Conservation (phyloP, 768 basidiomycete species). For the Amanita pallidorosea region DNA sequence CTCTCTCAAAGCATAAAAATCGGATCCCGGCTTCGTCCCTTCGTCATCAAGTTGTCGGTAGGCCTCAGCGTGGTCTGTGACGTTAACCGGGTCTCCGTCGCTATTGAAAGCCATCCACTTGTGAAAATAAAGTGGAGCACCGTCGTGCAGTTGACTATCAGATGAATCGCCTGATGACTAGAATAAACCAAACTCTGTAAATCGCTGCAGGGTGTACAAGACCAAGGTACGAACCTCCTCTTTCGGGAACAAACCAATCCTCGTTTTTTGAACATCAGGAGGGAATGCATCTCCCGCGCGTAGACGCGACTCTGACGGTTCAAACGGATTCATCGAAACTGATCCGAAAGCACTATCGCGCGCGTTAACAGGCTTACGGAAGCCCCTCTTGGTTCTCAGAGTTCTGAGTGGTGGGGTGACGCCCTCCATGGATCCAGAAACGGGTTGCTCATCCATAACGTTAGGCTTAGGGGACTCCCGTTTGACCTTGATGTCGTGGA, state of each 20-base stretch:
- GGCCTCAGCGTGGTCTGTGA: neutral
- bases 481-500: neutral
- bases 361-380: neutral
- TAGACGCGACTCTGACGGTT: neutral
- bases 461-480: neutral
- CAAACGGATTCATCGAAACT: neutral
- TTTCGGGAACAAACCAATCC: neutral
- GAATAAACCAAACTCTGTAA: neutral
- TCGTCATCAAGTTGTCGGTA: neutral
- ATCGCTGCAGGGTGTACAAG: neutral
- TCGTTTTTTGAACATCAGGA: no score
- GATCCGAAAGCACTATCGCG: neutral
- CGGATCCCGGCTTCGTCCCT: neutral
- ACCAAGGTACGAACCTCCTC: neutral
- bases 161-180: neutral
- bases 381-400: neutral
- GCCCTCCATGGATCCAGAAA: neutral
- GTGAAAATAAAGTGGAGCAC: neutral
- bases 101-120: neutral
- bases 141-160: neutral
- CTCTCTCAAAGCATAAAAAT: neutral
- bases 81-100: neutral
- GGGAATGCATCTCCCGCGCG: no score
- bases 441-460: neutral
- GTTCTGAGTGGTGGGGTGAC: neutral